Conservation (phyloP, 2,329 filamentous ascomycete genomes). For the Hypomyces perniciosus region DNA sequence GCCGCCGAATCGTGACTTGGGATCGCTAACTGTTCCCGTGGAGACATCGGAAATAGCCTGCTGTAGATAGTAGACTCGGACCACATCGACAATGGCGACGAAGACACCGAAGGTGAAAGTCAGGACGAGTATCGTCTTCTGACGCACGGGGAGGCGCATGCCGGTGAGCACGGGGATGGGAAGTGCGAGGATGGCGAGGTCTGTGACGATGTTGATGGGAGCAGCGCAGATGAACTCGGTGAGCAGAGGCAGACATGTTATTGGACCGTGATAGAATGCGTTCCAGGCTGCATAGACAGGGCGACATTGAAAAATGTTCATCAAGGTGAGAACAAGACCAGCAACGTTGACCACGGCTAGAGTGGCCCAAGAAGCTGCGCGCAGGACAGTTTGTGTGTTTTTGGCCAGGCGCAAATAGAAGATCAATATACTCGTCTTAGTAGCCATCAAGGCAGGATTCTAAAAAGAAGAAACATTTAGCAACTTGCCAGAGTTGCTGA, state of each 20-base stretch:
- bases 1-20: conserved; percentile 43
- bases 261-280: conserved; percentile 25
- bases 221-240: conserved; percentile 68
- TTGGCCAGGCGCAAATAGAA: conserved; percentile 83
- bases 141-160: conserved; percentile 76
- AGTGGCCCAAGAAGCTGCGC: conserved; percentile 74
- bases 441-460: conserved; percentile 85
- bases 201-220: conserved; percentile 87
- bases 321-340: conserved; percentile 71
- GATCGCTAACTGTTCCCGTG: conserved; percentile 29
- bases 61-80: conserved; percentile 86
- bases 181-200: conserved; percentile 78
- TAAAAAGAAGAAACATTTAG: conserved; percentile 28
- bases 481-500: neutral
- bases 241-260: conserved; percentile 50
- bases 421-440: conserved; percentile 85
- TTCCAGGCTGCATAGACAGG: conserved; percentile 68
- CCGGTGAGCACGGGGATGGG: conserved; percentile 83
- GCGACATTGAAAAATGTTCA: conserved; percentile 82
- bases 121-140: conserved; percentile 80
- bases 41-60: conserved; percentile 51
- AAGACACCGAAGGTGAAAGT: conserved; percentile 87
- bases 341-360: conserved; percentile 72
- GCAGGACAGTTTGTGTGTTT: conserved; percentile 68
- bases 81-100: conserved; percentile 79